phyloP scores from a whole-genome alignment of 805 yeast species.

The Suhomyces pyralidae region DNA sequence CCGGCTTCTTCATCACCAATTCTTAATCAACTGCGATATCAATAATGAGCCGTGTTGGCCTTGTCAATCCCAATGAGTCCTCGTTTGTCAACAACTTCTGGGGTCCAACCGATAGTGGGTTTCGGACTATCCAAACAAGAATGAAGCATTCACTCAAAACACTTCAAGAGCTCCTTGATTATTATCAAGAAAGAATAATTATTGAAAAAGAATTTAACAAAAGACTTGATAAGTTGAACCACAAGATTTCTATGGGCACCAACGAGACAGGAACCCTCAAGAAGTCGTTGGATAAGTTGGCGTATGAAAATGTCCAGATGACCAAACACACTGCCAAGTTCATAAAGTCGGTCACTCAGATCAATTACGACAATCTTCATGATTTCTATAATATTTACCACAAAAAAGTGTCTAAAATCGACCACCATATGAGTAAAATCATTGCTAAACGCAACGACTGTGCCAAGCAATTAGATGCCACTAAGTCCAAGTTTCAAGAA shows the following conservation, averaged over 20 bases:
- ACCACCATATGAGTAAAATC: slow-evolving; percentile 55
- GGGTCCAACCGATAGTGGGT: slow-evolving; percentile 70
- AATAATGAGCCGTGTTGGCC: slow-evolving; percentile 2
- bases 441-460: slow-evolving; percentile 43
- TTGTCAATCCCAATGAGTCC: slow-evolving; percentile 6
- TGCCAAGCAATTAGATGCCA: slow-evolving; percentile 31
- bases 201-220: slow-evolving; percentile 74
- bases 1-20: neutral
- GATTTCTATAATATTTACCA: slow-evolving; percentile 51
- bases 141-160: slow-evolving; percentile 61
- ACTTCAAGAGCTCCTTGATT: slow-evolving; percentile 32
- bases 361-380: slow-evolving; percentile 46
- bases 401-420: slow-evolving; percentile 54
- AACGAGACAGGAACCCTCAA: slow-evolving; percentile 59
- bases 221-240: slow-evolving; percentile 50
- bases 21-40: neutral
- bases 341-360: slow-evolving; percentile 47
- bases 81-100: slow-evolving; percentile 48
- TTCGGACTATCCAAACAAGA: slow-evolving; percentile 50
- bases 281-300: slow-evolving; percentile 56
- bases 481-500: slow-evolving; percentile 50
- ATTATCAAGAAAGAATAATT: slow-evolving; percentile 42
- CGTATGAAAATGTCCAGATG: slow-evolving; percentile 57
- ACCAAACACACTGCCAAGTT: slow-evolving; percentile 56
- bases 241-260: slow-evolving; percentile 47